Evolutionary conservation across 2,329 filamentous ascomycete species (phyloP).

Genomic region (Diaporthe ampelina): DNA sequence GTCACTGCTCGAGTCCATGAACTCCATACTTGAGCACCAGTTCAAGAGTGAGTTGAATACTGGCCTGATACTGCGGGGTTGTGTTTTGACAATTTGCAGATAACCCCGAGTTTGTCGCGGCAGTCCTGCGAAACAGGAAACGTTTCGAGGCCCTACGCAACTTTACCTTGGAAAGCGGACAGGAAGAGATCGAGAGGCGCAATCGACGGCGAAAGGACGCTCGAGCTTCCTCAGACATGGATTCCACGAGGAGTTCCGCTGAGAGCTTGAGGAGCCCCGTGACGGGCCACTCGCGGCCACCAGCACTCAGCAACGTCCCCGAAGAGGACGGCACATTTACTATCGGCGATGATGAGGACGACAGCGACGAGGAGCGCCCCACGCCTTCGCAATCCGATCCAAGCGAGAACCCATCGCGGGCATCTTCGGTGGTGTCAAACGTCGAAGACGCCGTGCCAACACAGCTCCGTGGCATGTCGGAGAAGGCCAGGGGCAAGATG

Average conservation of each 20-base stretch:
- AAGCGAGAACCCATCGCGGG: conserved; percentile 72
- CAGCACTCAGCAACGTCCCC: conserved; percentile 76
- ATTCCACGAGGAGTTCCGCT: conserved; percentile 71
- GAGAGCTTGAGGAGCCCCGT: conserved; percentile 78
- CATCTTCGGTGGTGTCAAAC: conserved; percentile 76
- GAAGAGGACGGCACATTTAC: conserved; percentile 87
- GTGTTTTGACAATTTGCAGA: conserved; percentile 59
- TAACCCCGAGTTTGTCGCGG: conserved; percentile 86
- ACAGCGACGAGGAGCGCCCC: conserved; percentile 65
- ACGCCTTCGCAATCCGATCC: conserved; percentile 75
- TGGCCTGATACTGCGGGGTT: background rate
- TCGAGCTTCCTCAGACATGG: conserved; percentile 61
- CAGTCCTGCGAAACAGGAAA: conserved; percentile 83
- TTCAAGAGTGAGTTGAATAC: conserved; percentile 74
- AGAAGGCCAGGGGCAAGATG: conserved; percentile 97
- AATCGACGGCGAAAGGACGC: conserved; percentile 78
- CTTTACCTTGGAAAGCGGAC: conserved; percentile 92
- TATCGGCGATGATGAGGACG: conserved; percentile 85
- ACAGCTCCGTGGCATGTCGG: conserved; percentile 92
- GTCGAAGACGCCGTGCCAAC: conserved; percentile 84
- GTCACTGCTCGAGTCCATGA: conserved; percentile 89
- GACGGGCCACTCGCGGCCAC: conserved; percentile 64
- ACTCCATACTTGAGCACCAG: conserved; percentile 90
- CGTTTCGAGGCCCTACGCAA: conserved; percentile 86
- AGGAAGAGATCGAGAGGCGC: conserved; percentile 89